Evolutionary conservation across 1,284 basidiomycete genomes (phyloP).

Genomic region (Ustilago hordei): DNA sequence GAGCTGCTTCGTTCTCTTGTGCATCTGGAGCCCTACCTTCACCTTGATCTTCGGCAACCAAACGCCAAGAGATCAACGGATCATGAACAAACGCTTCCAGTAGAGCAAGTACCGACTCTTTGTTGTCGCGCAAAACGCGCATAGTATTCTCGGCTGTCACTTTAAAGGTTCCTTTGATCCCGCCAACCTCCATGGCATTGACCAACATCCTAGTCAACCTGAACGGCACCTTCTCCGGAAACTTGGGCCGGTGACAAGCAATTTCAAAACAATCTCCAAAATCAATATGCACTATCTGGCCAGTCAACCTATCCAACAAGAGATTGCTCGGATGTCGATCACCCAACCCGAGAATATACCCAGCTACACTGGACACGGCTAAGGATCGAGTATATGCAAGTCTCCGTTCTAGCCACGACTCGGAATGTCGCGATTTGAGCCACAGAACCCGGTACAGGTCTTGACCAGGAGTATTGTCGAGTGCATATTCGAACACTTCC

Average conservation of each 20-base stretch:
- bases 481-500: slow-evolving; percentile 98
- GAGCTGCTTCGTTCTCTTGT: slow-evolving; percentile 59
- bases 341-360: slow-evolving; percentile 94
- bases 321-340: slow-evolving; percentile 98
- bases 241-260: slow-evolving; percentile 82
- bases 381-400: slow-evolving; percentile 97
- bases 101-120: slow-evolving; percentile 97
- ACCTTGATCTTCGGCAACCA: slow-evolving; percentile 57
- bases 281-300: slow-evolving; percentile 97
- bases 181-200: slow-evolving; percentile 96
- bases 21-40: slow-evolving; percentile 63
- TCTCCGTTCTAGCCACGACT: slow-evolving; percentile 96
- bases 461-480: slow-evolving; percentile 98
- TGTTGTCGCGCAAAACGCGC: slow-evolving; percentile 94
- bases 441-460: slow-evolving; percentile 98
- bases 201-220: slow-evolving; percentile 97
- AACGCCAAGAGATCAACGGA: slow-evolving; percentile 75
- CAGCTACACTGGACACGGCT: slow-evolving; percentile 72
- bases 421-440: slow-evolving; percentile 94
- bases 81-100: slow-evolving; percentile 83
- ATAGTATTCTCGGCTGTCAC: slow-evolving; percentile 97
- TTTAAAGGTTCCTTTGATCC: slow-evolving; percentile 96
- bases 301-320: slow-evolving; percentile 89
- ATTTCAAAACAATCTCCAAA: slow-evolving; percentile 76
- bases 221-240: slow-evolving; percentile 99